phyloP scores from a whole-genome alignment of 257 asterid species.

The Solanum phureja region DNA sequence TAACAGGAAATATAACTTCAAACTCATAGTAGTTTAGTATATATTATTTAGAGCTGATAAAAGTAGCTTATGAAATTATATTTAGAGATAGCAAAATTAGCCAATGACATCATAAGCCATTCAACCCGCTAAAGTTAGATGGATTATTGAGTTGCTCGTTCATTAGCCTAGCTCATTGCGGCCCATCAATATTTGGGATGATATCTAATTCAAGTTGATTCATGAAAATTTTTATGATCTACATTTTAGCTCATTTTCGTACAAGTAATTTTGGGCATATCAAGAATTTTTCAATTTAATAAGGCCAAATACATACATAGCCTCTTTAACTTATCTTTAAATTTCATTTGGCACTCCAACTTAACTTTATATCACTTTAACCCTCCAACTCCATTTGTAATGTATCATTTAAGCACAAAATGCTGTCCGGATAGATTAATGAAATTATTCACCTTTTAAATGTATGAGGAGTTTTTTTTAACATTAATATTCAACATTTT shows the following conservation, averaged over 20 bases:
- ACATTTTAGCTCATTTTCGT: neutral
- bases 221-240: no score
- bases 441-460: neutral
- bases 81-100: neutral
- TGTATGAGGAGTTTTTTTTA: no score
- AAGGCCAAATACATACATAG: neutral
- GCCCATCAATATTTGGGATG: neutral
- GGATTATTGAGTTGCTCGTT: neutral
- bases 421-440: accelerated
- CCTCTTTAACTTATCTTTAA: no score
- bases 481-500: no score
- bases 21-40: neutral
- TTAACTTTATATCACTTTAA: neutral
- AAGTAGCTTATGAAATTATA: no score
- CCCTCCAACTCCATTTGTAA: neutral
- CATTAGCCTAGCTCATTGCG: neutral
- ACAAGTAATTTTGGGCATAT: neutral
- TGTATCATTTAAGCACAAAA: no score
- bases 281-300: no score
- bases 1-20: neutral
- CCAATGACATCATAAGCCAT: neutral
- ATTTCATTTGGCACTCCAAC: neutral
- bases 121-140: neutral
- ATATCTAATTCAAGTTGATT: neutral
- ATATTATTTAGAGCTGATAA: no score